phyloP scores from a whole-genome alignment of 176 grass and related monocot genomes.

The Leersia perrieri region DNA sequence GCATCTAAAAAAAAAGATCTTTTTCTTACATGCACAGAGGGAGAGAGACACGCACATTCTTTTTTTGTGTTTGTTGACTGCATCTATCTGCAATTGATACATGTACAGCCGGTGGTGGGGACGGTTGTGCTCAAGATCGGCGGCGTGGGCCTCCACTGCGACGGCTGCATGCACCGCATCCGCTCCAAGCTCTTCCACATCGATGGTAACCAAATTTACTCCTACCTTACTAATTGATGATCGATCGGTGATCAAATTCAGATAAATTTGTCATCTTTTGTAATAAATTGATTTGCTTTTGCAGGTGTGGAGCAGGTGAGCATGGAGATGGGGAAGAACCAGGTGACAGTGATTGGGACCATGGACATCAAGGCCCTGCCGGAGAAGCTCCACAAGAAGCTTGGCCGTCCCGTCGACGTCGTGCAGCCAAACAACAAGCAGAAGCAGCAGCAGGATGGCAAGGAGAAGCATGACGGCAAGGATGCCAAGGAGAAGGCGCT shows the following conservation, averaged over 20 bases:
- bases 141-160: constrained; percentile 60
- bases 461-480: constrained; percentile 25
- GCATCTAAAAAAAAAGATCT: not conserved
- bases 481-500: constrained; percentile 24
- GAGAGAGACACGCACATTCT: not conserved
- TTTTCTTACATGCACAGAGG: no score
- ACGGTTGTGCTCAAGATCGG: constrained; percentile 76
- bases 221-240: not conserved
- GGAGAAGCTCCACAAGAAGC: constrained; percentile 48
- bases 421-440: constrained; percentile 27
- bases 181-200: constrained; percentile 55
- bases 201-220: constrained; percentile 43
- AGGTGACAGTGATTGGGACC: constrained; percentile 70
- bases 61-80: not conserved
- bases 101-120: constrained; percentile 36
- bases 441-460: constrained; percentile 1
- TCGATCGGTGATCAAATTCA: no score
- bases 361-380: constrained; percentile 62
- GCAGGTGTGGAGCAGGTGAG: constrained; percentile 61
- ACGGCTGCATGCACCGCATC: constrained; percentile 71
- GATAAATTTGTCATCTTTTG: no score
- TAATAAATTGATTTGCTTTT: no score
- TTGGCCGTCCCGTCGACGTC: constrained; percentile 50
- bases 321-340: constrained; percentile 55
- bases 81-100: not conserved